Evolutionary conservation across 768 basidiomycete genomes (phyloP).

Genomic region (Pleurotus sapidus): DNA sequence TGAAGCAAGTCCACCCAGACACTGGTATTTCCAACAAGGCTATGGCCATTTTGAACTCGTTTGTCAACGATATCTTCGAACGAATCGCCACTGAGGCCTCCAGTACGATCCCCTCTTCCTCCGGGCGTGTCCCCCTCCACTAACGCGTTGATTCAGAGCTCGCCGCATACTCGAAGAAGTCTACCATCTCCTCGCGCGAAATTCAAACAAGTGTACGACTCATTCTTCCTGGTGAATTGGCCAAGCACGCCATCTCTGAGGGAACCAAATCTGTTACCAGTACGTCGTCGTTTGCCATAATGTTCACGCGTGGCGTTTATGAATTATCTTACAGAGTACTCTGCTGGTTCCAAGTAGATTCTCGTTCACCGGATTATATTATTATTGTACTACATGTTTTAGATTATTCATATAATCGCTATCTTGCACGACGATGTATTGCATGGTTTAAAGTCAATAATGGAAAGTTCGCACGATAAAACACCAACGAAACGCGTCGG

Average conservation of each 20-base stretch:
- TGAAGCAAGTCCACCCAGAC: slow-evolving; percentile 97
- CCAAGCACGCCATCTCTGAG: slow-evolving; percentile 98
- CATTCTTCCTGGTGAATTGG: slow-evolving; percentile 95
- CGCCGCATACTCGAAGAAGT: slow-evolving; percentile 97
- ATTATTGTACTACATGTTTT: slow-evolving; percentile 7
- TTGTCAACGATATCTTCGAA: slow-evolving; percentile 94
- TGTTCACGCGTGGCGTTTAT: neutral
- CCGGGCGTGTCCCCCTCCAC: too few relatives aligned
- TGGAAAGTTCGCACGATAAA: neutral
- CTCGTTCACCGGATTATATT: slow-evolving; percentile 1
- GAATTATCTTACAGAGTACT: neutral
- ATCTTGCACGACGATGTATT: neutral
- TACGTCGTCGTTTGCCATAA: slow-evolving; percentile 26
- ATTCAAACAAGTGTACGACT: slow-evolving; percentile 96
- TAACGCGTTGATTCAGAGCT: slow-evolving; percentile 55
- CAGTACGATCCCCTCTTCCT: slow-evolving; percentile 44
- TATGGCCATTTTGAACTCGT: slow-evolving; percentile 89
- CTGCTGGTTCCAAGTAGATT: slow-evolving; percentile 3
- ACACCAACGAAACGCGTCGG: neutral
- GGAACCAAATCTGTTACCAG: slow-evolving; percentile 65
- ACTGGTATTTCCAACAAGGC: slow-evolving; percentile 99
- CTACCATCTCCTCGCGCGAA: slow-evolving; percentile 97
- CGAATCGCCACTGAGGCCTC: slow-evolving; percentile 89
- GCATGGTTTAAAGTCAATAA: neutral
- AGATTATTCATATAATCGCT: slow-evolving; percentile 1